Conservation (phyloP, 352 stramenopile genomes). For the Pythium brassicae region DNA sequence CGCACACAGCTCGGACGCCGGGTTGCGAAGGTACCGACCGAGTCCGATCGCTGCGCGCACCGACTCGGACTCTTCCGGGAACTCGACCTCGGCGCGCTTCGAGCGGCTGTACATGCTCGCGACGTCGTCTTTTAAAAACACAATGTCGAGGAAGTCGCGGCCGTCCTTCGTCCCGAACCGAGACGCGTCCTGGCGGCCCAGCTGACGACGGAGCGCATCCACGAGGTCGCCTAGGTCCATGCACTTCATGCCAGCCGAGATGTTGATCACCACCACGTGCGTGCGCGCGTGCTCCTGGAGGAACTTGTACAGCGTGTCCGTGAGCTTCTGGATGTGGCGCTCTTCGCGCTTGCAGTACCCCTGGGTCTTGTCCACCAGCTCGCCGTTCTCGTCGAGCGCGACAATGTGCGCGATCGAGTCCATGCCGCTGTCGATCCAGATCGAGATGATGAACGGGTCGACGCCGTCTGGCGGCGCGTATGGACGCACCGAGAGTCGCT, state of each 20-base stretch:
- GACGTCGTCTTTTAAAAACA: conserved; percentile 87
- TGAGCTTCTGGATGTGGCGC: conserved; percentile 68
- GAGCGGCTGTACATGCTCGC: conserved; percentile 86
- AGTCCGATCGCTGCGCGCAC: conserved; percentile 76
- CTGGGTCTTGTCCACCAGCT: conserved; percentile 84
- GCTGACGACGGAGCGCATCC: conserved; percentile 71
- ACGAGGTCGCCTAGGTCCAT: conserved; percentile 89
- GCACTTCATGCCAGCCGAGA: conserved; percentile 85
- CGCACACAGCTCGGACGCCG: conserved; percentile 75
- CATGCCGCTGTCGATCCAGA: conserved; percentile 79
- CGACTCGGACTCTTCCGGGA: conserved; percentile 77
- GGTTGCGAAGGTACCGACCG: conserved; percentile 81
- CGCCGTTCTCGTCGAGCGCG: conserved; percentile 81
- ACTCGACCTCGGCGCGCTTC: conserved; percentile 79
- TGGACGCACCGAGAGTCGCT: conserved; percentile 66
- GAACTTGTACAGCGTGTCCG: conserved; percentile 77
- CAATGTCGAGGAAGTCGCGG: conserved; percentile 83
- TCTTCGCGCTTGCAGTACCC: conserved; percentile 77
- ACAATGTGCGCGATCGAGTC: conserved; percentile 83
- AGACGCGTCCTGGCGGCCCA: conserved; percentile 63
- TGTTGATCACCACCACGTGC: conserved; percentile 86
- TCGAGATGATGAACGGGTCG: conserved; percentile 83
- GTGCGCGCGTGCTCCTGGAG: conserved; percentile 76
- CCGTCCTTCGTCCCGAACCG: conserved; percentile 74
- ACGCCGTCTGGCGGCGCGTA: conserved; percentile 75